Base-by-base conservation (phyloP, 371 early-diverging fungal genomes). In the Actinomortierella wolfii region DNA sequence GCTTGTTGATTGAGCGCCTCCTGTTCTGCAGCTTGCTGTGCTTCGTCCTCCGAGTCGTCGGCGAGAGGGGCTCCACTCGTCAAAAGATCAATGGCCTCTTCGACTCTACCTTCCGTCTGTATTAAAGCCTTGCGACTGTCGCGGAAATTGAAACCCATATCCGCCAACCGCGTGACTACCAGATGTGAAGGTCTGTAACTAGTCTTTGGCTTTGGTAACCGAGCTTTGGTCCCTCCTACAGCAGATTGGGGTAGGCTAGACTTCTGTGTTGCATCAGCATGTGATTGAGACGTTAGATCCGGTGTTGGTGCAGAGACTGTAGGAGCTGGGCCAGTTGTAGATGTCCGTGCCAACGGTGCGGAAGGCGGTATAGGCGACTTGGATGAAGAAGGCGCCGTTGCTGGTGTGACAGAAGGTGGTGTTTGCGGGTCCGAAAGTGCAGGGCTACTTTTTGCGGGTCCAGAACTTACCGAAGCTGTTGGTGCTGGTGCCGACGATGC, bases 61-160 rank as follows among this genome's bases (percentile, higher is more conserved):
- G 73, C 73, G 26, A 71, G 50, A 21, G 58, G 62, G n/a, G 68
- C 61, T 1, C 69, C 65, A 25, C 69, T 75, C 15, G 76, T 75
- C 52, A 75, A 34, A 50, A 75, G 52, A 40, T 75, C 76, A 34
- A 75, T 68, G 9, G 76, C 76, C 56, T 75, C 76, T 44, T 75
- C 76, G n/a, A 75, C 76, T 3, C 61, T 52, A 39, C 76, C 76
- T 39, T 61, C 68, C 11, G 76, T 75, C 34, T 68, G 65, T 34
- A 75, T 65, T 23, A 75, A 41, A 3, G 76, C 68, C 45, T 68
- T 67, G 15, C 68, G 60, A 7, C 64, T 64, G 18, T 68, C 68
- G 26, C 68, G 64, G 29, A 64, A 34, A 25, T 65, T 65, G 52
- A 75, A 75, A 3, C 76, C 76, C 76, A 75, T 75, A 39, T 68